Evolutionary conservation across 2,329 filamentous ascomycete species (phyloP).

Genomic region (Fusarium xylarioides): DNA sequence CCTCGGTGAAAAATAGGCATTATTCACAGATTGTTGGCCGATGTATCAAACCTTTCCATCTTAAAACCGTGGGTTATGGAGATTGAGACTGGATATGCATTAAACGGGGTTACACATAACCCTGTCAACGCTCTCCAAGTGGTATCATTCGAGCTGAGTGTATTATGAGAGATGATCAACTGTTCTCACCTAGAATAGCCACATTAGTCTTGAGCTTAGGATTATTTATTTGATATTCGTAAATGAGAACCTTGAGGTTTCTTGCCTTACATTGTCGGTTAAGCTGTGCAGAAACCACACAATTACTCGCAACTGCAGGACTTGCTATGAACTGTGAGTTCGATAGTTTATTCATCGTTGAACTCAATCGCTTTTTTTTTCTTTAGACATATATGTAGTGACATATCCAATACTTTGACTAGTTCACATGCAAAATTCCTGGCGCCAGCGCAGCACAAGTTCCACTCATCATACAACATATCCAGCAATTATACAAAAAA

Average conservation of each 20-base stretch:
- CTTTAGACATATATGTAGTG: background rate
- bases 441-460: constrained; percentile 22
- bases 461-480: constrained; percentile 24
- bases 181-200: background rate
- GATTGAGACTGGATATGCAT: constrained; percentile 19
- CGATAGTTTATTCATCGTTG: background rate
- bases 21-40: constrained; percentile 5
- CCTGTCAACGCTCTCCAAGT: background rate
- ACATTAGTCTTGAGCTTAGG: background rate
- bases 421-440: background rate
- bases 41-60: background rate
- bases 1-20: constrained; percentile 23
- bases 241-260: background rate
- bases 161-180: background rate
- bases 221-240: background rate
- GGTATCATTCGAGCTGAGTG: background rate
- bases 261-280: background rate
- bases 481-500: constrained; percentile 16
- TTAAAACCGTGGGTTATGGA: background rate
- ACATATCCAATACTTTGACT: background rate
- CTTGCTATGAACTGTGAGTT: background rate
- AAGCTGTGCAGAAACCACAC: background rate
- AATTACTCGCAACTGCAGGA: background rate
- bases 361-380: constrained; percentile 8
- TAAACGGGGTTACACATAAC: background rate